Conservation (phyloP, 1,284 basidiomycete genomes). For the Grifola frondosa region DNA sequence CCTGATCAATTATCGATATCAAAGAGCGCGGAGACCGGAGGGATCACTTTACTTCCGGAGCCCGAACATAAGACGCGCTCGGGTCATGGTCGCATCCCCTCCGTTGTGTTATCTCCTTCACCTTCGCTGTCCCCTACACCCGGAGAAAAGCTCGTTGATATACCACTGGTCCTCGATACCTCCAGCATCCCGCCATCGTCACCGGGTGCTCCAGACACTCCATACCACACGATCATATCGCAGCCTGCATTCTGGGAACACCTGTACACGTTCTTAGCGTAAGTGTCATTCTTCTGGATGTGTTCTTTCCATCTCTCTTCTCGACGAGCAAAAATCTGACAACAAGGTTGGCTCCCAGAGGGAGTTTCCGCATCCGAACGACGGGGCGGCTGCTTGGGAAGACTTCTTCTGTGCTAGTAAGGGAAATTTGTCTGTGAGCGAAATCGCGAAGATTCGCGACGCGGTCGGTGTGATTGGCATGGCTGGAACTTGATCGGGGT, state of each 20-base stretch:
- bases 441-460: constrained; percentile 80
- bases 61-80: constrained; percentile 22
- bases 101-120: constrained; percentile 73
- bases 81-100: constrained; percentile 64
- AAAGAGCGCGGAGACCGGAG: constrained; percentile 11
- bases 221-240: constrained; percentile 70
- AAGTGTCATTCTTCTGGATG: constrained; percentile 24
- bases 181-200: constrained; percentile 44
- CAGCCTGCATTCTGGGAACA: constrained; percentile 77
- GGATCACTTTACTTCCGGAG: constrained; percentile 26
- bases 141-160: constrained; percentile 55
- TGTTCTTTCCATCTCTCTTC: not conserved
- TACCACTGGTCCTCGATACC: constrained; percentile 63
- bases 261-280: constrained; percentile 66
- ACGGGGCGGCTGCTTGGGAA: constrained; percentile 67
- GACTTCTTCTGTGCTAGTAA: constrained; percentile 75
- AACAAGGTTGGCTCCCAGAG: constrained; percentile 36
- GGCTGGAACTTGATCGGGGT: constrained; percentile 74
- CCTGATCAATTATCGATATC: constrained; percentile 15
- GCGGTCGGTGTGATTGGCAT: constrained; percentile 74
- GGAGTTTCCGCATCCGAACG: constrained; percentile 54
- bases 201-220: constrained; percentile 36
- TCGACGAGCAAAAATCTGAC: not conserved
- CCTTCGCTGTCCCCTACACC: constrained; percentile 47
- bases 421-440: constrained; percentile 61